Conservation (phyloP, 305 asterid genomes). For the Solanum hybrid region DNA sequence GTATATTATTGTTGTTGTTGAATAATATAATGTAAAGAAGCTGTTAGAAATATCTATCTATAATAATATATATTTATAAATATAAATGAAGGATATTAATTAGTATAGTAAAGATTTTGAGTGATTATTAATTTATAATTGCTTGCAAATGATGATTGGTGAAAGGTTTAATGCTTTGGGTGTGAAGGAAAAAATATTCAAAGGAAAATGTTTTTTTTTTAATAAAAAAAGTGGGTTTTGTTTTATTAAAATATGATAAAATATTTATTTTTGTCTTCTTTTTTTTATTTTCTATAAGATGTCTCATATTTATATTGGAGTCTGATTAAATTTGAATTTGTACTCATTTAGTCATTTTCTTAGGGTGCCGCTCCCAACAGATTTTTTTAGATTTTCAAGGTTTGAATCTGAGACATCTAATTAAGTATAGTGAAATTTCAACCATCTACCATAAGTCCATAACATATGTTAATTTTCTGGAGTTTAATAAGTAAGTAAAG, state of each 20-base stretch:
- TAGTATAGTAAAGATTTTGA: neutral
- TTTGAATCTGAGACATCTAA: neutral
- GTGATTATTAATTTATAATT: neutral
- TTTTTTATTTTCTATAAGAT: neutral
- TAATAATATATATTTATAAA: neutral
- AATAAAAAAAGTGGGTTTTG: neutral
- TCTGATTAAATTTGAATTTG: neutral
- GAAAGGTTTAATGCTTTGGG: neutral
- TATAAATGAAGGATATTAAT: neutral
- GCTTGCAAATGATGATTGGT: constrained; percentile 2
- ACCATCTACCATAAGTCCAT: neutral
- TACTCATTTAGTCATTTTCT: neutral
- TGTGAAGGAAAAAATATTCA: neutral
- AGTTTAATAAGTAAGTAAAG: neutral
- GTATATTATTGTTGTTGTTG: neutral
- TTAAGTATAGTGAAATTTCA: neutral
- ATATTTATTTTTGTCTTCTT: neutral
- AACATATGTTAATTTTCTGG: neutral
- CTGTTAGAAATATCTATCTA: neutral
- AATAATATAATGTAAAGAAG: too few relatives aligned
- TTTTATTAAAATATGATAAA: neutral
- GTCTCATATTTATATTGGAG: neutral
- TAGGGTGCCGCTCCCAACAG: neutral
- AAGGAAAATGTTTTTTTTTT: neutral
- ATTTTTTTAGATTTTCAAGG: neutral